Conservation (phyloP, 352 stramenopile species). For the Globisporangium recalcitrans region DNA sequence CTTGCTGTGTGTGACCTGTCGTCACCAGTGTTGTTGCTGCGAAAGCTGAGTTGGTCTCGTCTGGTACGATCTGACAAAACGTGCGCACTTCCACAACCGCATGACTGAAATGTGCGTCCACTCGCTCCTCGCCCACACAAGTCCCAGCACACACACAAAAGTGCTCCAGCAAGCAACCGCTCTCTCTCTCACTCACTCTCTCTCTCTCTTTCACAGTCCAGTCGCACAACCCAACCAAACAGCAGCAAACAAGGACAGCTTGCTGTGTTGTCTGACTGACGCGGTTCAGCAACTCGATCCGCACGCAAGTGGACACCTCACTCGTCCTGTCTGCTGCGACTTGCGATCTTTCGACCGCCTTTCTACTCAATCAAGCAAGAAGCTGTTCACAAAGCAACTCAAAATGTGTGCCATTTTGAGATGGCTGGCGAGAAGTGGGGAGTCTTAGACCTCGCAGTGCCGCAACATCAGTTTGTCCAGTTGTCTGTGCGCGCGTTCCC, state of each 20-base stretch:
- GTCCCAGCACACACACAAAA: background rate
- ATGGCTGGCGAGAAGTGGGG: no score
- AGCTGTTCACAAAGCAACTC: background rate
- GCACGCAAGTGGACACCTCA: background rate
- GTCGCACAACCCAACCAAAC: background rate
- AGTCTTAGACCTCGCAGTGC: no score
- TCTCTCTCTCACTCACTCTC: no score
- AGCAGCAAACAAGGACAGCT: background rate
- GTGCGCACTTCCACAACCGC: slow-evolving; percentile 3
- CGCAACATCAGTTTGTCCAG: no score
- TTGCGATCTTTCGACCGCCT: background rate
- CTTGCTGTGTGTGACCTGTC: background rate
- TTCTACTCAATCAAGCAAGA: background rate
- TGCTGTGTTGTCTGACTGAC: background rate
- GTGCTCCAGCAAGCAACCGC: no score
- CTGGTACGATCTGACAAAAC: slow-evolving; percentile 5
- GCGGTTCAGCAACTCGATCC: background rate
- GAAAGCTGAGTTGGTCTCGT: background rate
- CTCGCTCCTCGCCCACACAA: background rate
- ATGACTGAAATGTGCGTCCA: slow-evolving; percentile 3
- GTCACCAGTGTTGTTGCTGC: background rate
- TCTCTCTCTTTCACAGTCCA: no score
- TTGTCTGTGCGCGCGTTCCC: no score
- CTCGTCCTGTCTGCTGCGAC: background rate
- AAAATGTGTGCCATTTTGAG: no score